Conservation (phyloP, 2,329 filamentous ascomycete species). For the Dryadomyces sulphureus region DNA sequence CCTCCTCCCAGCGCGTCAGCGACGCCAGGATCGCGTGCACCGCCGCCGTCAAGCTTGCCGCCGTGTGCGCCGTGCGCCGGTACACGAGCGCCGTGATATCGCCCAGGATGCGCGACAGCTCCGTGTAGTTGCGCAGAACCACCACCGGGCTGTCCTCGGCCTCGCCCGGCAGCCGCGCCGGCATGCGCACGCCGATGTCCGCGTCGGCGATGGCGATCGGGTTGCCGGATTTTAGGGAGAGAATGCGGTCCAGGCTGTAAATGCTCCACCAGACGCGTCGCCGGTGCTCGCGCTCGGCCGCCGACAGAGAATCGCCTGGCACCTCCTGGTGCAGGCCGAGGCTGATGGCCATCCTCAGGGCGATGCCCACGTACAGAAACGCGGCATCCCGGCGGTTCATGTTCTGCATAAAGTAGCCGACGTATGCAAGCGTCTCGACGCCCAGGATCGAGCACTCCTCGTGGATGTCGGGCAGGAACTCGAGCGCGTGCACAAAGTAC, state of each 20-base stretch:
- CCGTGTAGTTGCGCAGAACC: constrained; percentile 35
- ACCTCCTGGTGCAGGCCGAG: constrained; percentile 41
- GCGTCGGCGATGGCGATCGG: constrained; percentile 39
- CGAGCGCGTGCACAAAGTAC: constrained; percentile 36
- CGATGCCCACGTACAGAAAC: constrained; percentile 37
- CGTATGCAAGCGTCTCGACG: constrained; percentile 37
- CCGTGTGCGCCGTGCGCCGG: constrained; percentile 21
- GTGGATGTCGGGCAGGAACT: constrained; percentile 37
- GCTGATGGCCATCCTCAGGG: constrained; percentile 41
- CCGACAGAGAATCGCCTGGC: constrained; percentile 20
- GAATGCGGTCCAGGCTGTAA: constrained; percentile 37
- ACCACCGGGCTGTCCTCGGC: constrained; percentile 29
- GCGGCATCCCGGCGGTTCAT: constrained; percentile 39
- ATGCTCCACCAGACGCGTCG: constrained; percentile 41
- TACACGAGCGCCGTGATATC: constrained; percentile 32
- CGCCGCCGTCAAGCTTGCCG: constrained; percentile 28
- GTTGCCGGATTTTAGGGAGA: constrained; percentile 38
- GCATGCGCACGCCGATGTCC: constrained; percentile 30
- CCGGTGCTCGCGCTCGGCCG: constrained; percentile 29
- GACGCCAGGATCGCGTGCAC: constrained; percentile 34
- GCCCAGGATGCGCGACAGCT: constrained; percentile 35
- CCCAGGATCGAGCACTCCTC: constrained; percentile 38
- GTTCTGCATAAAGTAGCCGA: constrained; percentile 43
- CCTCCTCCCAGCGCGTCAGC: constrained; percentile 32
- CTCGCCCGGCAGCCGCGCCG: constrained; percentile 21